phyloP scores from a whole-genome alignment of 1,139 yeast species.

The Diutina sp. region DNA sequence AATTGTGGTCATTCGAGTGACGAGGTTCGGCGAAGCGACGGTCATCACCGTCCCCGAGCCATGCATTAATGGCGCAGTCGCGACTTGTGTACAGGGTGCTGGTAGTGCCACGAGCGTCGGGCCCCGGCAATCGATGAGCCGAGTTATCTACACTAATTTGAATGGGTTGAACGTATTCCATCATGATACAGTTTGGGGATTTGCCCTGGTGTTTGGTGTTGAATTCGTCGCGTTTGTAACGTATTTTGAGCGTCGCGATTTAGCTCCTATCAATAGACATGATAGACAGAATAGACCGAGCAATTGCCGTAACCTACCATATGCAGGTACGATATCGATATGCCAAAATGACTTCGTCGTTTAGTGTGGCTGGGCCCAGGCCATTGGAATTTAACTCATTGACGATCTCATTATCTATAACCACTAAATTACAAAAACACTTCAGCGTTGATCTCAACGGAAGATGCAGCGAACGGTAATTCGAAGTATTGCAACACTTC shows the following conservation, averaged over 20 bases:
- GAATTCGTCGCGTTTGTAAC: too few species aligned
- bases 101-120: not conserved
- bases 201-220: too few species aligned
- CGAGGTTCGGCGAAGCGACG: not conserved
- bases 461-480: conserved; percentile 84
- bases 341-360: not conserved
- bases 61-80: not conserved
- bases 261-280: not conserved
- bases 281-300: not conserved
- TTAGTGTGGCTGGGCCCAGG: not conserved
- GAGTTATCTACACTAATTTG: not conserved
- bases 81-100: not conserved
- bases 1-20: not conserved
- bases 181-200: too few species aligned
- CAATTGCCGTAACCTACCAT: not conserved
- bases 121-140: not conserved
- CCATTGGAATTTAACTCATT: not conserved
- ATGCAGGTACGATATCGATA: not conserved
- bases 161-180: too few species aligned
- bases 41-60: not conserved
- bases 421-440: conserved; percentile 45
- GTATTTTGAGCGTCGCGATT: not conserved
- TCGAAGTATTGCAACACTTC: conserved; percentile 80
- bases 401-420: not conserved
- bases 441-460: conserved; percentile 84